Evolutionary conservation across 2,329 filamentous ascomycete genomes (phyloP).

Genomic region (Claviceps arundinis): DNA sequence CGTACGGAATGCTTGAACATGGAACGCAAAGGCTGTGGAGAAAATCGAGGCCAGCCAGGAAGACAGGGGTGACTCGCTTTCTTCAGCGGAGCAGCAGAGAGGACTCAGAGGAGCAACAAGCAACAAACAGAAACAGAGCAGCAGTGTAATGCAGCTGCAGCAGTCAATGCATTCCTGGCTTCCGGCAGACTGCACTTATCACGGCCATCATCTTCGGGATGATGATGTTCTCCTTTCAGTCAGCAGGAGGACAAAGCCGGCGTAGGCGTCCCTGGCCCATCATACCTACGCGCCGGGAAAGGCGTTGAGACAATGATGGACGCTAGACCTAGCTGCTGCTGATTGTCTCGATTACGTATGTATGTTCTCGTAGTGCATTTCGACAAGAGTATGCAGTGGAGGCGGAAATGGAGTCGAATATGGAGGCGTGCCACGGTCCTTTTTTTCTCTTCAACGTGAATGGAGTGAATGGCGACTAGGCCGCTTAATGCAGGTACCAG

Average conservation of each 20-base stretch:
- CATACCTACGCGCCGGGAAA: not conserved
- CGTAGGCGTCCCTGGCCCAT: not conserved
- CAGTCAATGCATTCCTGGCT: not conserved
- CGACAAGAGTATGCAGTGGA: not conserved
- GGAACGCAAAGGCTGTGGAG: slow-evolving; percentile 1
- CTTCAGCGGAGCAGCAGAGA: too few species aligned
- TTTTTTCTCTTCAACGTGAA: not conserved
- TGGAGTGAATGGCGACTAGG: not conserved
- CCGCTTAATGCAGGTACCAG: not conserved
- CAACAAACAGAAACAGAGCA: too few species aligned
- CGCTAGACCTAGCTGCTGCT: not conserved
- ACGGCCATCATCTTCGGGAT: not conserved
- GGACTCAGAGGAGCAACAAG: too few species aligned
- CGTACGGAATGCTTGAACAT: not conserved
- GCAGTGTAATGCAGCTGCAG: not conserved
- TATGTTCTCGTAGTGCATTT: not conserved
- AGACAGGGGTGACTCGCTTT: not conserved
- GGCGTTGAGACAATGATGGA: not conserved
- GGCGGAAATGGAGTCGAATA: not conserved
- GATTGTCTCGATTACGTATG: not conserved
- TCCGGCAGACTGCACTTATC: not conserved
- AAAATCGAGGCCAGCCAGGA: not conserved
- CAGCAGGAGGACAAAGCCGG: too few species aligned
- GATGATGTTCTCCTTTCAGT: not conserved
- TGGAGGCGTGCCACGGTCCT: not conserved